A percentile compares a stretch with the other conserved stretches of the same genome.
Evolutionary conservation across 2,329 filamentous ascomycete genomes (phyloP).

Genomic region (Orbilia ellipsospora): DNA sequence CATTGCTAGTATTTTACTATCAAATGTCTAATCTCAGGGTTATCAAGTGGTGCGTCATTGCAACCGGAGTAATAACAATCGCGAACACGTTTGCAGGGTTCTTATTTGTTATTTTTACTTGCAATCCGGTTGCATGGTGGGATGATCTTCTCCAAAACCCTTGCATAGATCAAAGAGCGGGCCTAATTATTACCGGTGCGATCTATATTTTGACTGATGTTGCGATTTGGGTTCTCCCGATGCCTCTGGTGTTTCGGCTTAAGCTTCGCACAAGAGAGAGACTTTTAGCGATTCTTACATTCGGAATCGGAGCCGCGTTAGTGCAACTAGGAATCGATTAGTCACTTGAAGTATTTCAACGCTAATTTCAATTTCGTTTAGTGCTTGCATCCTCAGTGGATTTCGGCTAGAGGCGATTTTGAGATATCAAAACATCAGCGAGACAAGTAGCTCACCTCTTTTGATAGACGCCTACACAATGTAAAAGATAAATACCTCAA

Average conservation of each 20-base stretch:
- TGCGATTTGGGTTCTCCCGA: constrained; percentile 23
- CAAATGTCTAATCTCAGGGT: constrained; percentile 20
- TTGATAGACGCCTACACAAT: constrained; percentile 27
- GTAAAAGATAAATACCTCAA: constrained; percentile 3
- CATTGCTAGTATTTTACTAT: constrained; percentile 33
- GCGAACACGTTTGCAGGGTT: constrained; percentile 22
- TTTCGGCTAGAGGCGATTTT: constrained; percentile 19
- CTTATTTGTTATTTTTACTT: constrained; percentile 6
- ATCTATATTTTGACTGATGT: constrained; percentile 34
- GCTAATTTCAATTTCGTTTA: constrained; percentile 2
- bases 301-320: constrained; percentile 23
- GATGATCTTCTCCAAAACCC: constrained; percentile 3
- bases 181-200: neutral
- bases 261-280: constrained; percentile 22
- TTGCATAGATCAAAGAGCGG: neutral
- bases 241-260: constrained; percentile 26
- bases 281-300: constrained; percentile 17
- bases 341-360: neutral
- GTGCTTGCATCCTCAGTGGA: constrained; percentile 18
- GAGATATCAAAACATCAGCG: constrained; percentile 15
- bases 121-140: constrained; percentile 22
- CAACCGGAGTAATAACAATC: constrained; percentile 4
- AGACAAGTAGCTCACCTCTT: neutral
- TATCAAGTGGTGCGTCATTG: constrained; percentile 13
- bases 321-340: neutral